A percentile compares a stretch with the other conserved stretches of the same genome.
Evolutionary conservation across 2,329 filamentous ascomycete genomes (phyloP).

Genomic region (Microascus cirrosus): DNA sequence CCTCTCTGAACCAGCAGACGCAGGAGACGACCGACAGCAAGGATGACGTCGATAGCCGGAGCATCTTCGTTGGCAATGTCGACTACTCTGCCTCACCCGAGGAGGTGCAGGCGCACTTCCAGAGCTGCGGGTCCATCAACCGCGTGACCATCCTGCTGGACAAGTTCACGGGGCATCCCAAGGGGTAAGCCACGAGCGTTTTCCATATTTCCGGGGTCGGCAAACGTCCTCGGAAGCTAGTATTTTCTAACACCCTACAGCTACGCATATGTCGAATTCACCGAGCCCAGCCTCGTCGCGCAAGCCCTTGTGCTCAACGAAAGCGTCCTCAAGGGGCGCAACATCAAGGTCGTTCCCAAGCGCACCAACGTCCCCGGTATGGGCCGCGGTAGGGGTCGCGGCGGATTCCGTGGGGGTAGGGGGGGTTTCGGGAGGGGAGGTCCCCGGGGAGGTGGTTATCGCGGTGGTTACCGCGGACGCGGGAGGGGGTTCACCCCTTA

Average conservation of each 20-base stretch:
- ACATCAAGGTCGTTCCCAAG: conserved; percentile 91
- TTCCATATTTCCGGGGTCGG: background rate
- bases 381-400: conserved; percentile 64
- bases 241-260: conserved; percentile 33
- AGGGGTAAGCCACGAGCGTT: conserved; percentile 58
- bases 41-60: conserved; percentile 88
- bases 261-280: conserved; percentile 98
- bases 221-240: background rate
- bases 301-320: conserved; percentile 94
- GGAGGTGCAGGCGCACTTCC: conserved; percentile 97
- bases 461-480: conserved; percentile 57
- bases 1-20: conserved; percentile 71
- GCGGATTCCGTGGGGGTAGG: conserved; percentile 37
- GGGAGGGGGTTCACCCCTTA: conserved; percentile 56
- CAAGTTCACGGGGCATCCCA: conserved; percentile 98
- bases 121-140: conserved; percentile 95
- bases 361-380: conserved; percentile 94
- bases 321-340: conserved; percentile 87
- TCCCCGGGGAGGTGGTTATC: conserved; percentile 43
- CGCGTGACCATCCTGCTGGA: conserved; percentile 94
- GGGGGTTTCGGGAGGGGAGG: conserved; percentile 36
- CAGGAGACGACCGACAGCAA: conserved; percentile 82
- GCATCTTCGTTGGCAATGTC: conserved; percentile 97
- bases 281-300: conserved; percentile 83
- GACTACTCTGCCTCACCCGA: conserved; percentile 96